These are phyloP conservation scores for Diaporthe destruens DNA, from an alignment of 2,329 filamentous ascomycete species.

Conservation along the genomic window DNA sequence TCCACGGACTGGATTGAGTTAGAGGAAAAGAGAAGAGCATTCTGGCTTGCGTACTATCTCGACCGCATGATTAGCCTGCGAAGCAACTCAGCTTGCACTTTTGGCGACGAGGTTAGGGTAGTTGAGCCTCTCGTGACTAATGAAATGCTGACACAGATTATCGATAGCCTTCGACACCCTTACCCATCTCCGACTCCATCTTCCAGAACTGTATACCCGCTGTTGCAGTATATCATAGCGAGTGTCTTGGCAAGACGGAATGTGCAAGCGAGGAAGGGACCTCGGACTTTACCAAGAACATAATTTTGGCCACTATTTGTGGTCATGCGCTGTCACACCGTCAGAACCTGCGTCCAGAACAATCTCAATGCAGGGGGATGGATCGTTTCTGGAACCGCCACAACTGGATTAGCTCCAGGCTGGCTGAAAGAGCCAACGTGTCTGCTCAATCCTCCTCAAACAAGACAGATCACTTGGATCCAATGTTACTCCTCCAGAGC, in stretches of 20 bases:
- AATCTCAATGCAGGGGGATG: neutral
- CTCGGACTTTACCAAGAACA: slow-evolving; percentile 12
- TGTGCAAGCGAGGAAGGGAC: neutral
- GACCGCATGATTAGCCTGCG: slow-evolving; percentile 17
- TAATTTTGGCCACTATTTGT: slow-evolving; percentile 2
- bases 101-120: slow-evolving; percentile 17
- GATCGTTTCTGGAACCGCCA: slow-evolving; percentile 10
- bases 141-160: neutral
- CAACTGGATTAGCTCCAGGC: neutral
- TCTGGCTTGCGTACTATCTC: slow-evolving; percentile 7
- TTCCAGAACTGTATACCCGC: neutral
- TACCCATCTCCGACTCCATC: neutral
- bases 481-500: neutral
- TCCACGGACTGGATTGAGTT: neutral
- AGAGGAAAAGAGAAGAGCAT: slow-evolving; percentile 5
- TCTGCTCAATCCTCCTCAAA: neutral
- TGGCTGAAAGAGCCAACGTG: neutral
- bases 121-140: neutral
- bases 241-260: neutral
- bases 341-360: neutral
- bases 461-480: neutral
- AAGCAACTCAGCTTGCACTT: slow-evolving; percentile 2
- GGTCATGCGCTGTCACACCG: neutral
- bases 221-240: neutral
- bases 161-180: neutral